Percentiles rank a stretch among this genome's conserved stretches.
These are phyloP conservation scores for Fusarium irregulare DNA, from an alignment of 2,329 filamentous ascomycete genomes.

Conservation along the genomic window DNA sequence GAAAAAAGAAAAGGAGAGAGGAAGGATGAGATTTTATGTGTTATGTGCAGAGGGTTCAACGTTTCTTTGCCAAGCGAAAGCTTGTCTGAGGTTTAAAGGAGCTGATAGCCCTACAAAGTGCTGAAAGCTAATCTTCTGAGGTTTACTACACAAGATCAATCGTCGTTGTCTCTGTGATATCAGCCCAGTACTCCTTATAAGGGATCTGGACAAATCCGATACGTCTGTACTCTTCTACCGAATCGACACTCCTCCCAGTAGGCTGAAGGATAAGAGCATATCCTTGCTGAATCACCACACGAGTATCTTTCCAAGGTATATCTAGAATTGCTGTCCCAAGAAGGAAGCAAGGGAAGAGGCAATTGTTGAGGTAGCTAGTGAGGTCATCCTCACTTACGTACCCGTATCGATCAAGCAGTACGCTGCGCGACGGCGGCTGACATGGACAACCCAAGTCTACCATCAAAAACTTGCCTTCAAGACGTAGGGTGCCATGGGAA, in stretches of 20 bases:
- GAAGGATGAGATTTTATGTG: neutral
- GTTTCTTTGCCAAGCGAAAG: neutral
- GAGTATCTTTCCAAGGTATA: too few species aligned
- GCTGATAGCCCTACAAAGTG: neutral
- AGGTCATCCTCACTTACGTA: neutral
- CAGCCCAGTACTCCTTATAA: neutral
- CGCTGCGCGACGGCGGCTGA: neutral
- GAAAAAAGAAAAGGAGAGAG: neutral
- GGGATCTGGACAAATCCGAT: neutral
- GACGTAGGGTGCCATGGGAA: neutral
- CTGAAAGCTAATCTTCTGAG: neutral
- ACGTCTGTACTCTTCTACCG: neutral
- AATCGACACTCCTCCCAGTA: neutral
- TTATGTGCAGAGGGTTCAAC: neutral
- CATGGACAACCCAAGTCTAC: neutral
- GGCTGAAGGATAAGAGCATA: neutral
- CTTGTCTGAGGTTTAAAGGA: neutral
- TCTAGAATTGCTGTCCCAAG: neutral
- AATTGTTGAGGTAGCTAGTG: neutral
- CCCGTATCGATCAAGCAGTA: neutral
- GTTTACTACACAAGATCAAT: neutral
- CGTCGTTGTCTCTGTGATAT: neutral
- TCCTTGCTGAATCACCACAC: neutral
- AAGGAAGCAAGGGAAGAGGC: neutral
- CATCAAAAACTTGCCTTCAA: neutral